Conservation (phyloP, 495 filamentous ascomycete species). For the Usnea hakonensis region DNA sequence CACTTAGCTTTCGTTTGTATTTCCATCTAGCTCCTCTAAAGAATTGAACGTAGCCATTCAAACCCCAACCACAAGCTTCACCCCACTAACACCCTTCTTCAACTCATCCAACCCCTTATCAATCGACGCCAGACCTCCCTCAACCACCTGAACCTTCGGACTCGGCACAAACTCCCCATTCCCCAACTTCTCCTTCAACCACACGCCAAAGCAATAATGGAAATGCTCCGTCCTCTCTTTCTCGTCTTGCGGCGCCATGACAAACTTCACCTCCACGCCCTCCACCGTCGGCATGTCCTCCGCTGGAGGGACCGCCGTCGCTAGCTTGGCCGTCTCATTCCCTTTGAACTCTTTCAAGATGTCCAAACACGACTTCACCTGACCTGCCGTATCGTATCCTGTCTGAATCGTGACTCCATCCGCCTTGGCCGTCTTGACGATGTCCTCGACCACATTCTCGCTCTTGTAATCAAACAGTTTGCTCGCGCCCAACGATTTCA, state of each 20-base stretch:
- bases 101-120: conserved; percentile 39
- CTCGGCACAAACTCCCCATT: conserved; percentile 38
- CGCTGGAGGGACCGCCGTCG: conserved; percentile 30
- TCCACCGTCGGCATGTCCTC: conserved; percentile 28
- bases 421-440: conserved; percentile 36
- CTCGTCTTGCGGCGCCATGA: conserved; percentile 31
- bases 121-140: conserved; percentile 36
- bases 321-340: conserved; percentile 33
- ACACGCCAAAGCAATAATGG: conserved; percentile 36
- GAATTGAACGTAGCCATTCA: too few relatives aligned
- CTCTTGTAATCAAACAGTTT: conserved; percentile 45
- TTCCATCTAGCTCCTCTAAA: too few relatives aligned
- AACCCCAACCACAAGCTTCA: conserved; percentile 41
- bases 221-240: conserved; percentile 32
- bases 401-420: conserved; percentile 35
- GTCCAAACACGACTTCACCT: conserved; percentile 30
- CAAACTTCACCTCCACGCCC: conserved; percentile 37
- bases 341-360: conserved; percentile 34
- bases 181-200: conserved; percentile 35
- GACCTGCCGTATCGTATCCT: conserved; percentile 38
- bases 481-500: conserved; percentile 42
- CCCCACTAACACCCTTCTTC: conserved; percentile 40
- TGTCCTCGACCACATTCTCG: conserved; percentile 34
- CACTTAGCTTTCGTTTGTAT: too few relatives aligned
- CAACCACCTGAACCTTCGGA: conserved; percentile 38